Evolutionary conservation across 495 filamentous ascomycete species (phyloP).

Genomic region (Rhizodiscina lignyota): DNA sequence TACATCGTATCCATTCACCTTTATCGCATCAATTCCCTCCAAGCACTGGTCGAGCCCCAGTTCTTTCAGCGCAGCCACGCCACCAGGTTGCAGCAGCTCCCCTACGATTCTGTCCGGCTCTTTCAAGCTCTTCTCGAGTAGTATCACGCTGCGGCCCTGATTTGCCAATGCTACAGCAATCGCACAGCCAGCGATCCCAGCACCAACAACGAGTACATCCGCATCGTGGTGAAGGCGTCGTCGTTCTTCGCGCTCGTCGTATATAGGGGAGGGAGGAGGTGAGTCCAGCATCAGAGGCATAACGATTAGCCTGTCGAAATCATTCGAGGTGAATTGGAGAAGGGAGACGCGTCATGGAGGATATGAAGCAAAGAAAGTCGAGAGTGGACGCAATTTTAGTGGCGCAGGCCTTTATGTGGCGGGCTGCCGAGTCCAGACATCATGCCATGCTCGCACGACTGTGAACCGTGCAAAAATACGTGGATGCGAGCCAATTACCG

Average conservation of each 20-base stretch:
- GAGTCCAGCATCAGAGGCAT: slow-evolving; percentile 4
- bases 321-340: too few species aligned
- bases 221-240: slow-evolving; percentile 22
- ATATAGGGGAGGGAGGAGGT: slow-evolving; percentile 1
- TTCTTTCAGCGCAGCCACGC: slow-evolving; percentile 61
- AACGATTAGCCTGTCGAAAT: too few species aligned
- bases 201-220: slow-evolving; percentile 82
- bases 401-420: too few species aligned
- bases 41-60: slow-evolving; percentile 71
- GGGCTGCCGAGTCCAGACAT: too few species aligned
- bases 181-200: slow-evolving; percentile 78
- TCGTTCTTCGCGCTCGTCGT: slow-evolving; percentile 14
- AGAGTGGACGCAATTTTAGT: too few species aligned
- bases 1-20: slow-evolving; percentile 71
- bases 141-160: slow-evolving; percentile 80
- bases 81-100: slow-evolving; percentile 87
- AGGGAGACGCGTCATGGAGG: too few species aligned
- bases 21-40: slow-evolving; percentile 75
- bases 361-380: too few species aligned
- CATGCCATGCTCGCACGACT: too few species aligned
- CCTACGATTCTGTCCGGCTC: slow-evolving; percentile 95
- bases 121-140: slow-evolving; percentile 77
- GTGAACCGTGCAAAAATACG: too few species aligned
- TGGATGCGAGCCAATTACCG: too few species aligned
- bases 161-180: slow-evolving; percentile 63